Conservation (phyloP, 2,329 filamentous ascomycete genomes). For the Diaporthe batatas region DNA sequence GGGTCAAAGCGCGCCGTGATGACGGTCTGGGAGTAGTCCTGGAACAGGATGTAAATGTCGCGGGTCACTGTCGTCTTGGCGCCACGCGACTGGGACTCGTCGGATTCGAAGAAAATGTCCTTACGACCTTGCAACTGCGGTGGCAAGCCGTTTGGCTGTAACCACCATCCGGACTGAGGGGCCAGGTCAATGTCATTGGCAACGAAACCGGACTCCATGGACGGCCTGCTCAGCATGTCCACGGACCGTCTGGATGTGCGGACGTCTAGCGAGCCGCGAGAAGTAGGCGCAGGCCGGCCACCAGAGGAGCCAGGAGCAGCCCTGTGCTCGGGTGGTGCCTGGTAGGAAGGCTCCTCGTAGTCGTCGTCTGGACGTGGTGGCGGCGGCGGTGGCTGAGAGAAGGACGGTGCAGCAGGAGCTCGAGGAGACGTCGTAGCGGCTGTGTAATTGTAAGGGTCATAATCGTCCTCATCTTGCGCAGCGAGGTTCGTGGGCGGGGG, state of each 20-base stretch:
- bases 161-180: slow-evolving; percentile 86
- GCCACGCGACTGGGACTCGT: slow-evolving; percentile 80
- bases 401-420: slow-evolving; percentile 48
- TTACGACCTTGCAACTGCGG: slow-evolving; percentile 85
- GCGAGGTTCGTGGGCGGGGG: slow-evolving; percentile 63
- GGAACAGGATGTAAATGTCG: slow-evolving; percentile 88
- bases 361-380: slow-evolving; percentile 60
- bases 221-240: slow-evolving; percentile 78
- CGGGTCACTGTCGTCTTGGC: slow-evolving; percentile 81
- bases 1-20: slow-evolving; percentile 85
- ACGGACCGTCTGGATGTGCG: slow-evolving; percentile 70
- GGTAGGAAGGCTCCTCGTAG: slow-evolving; percentile 58
- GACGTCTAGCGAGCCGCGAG: slow-evolving; percentile 51
- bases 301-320: slow-evolving; percentile 56
- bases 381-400: slow-evolving; percentile 50
- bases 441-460: slow-evolving; percentile 75
- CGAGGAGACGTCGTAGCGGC: slow-evolving; percentile 48
- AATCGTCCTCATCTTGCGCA: slow-evolving; percentile 72
- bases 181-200: slow-evolving; percentile 89
- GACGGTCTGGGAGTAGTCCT: slow-evolving; percentile 96
- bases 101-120: slow-evolving; percentile 85
- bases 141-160: slow-evolving; percentile 81
- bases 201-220: slow-evolving; percentile 86
- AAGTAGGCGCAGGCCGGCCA: slow-evolving; percentile 58
- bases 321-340: slow-evolving; percentile 62